phyloP scores from a whole-genome alignment of 345 rosid species.

The Citrus reticulata region DNA sequence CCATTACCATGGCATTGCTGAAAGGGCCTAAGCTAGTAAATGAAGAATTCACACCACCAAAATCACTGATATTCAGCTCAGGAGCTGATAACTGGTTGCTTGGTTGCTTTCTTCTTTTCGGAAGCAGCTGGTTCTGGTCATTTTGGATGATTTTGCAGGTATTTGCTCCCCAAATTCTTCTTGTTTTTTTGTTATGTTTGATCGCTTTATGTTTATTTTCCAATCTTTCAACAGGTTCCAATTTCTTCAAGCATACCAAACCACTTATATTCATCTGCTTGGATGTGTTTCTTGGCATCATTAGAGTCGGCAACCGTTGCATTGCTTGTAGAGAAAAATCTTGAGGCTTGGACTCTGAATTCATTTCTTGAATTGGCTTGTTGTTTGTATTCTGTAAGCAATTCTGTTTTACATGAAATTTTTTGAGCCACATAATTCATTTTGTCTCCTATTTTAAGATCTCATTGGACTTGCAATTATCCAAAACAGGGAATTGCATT shows the following conservation, averaged over 20 bases:
- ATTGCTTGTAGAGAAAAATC: conserved; percentile 23
- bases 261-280: conserved; percentile 45
- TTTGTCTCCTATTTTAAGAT: background rate
- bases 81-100: conserved; percentile 41
- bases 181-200: background rate
- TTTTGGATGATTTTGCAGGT: conserved; percentile 61
- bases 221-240: conserved; percentile 34
- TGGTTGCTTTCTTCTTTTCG: conserved; percentile 47
- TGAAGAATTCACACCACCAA: conserved; percentile 11
- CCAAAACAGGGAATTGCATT: conserved; percentile 41
- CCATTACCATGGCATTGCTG: conserved; percentile 56
- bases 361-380: conserved; percentile 37
- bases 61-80: conserved; percentile 5
- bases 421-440: background rate
- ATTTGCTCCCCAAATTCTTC: background rate
- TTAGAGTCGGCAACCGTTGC: conserved; percentile 37
- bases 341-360: conserved; percentile 33
- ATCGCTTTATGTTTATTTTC: background rate
- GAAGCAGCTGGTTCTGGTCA: conserved; percentile 53
- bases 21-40: conserved; percentile 51
- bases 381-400: conserved; percentile 40
- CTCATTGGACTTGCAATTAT: background rate
- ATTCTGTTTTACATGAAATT: background rate
- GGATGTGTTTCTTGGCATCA: conserved; percentile 53
- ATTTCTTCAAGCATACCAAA: conserved; percentile 43